Percentiles rank a stretch among this genome's conserved stretches.
These are phyloP conservation scores for Corylus avellana DNA, from an alignment of 306 rosid species.

Conservation along the genomic window DNA sequence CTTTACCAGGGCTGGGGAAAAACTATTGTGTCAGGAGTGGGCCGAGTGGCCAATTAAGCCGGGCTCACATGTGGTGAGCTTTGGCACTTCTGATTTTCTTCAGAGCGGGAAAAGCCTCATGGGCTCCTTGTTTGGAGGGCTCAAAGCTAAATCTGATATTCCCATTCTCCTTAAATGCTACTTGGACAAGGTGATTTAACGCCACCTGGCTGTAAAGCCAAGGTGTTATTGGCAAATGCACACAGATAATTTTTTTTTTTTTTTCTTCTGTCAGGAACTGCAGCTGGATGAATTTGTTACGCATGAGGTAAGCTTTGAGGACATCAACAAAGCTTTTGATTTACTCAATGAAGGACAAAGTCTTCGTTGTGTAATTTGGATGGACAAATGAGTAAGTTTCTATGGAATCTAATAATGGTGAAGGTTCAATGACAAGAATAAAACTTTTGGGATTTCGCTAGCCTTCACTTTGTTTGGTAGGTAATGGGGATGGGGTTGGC, in stretches of 20 bases:
- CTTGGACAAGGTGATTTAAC: constrained; percentile 32
- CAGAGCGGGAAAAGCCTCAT: constrained; percentile 49
- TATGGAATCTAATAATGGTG: constrained; percentile 6
- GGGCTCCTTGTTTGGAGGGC: constrained; percentile 83
- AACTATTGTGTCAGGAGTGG: constrained; percentile 76
- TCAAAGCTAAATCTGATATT: constrained; percentile 70
- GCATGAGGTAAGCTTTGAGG: constrained; percentile 63
- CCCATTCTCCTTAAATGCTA: constrained; percentile 73
- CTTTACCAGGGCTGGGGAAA: constrained; percentile 88
- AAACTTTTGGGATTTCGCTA: neutral
- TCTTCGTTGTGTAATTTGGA: constrained; percentile 75
- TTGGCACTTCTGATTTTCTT: constrained; percentile 51
- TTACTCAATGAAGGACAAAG: constrained; percentile 58
- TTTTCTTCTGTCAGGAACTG: constrained; percentile 51
- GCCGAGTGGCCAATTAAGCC: too few species aligned
- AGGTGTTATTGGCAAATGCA: neutral
- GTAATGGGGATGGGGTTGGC: too few species aligned
- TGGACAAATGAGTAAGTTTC: constrained; percentile 45
- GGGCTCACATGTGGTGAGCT: constrained; percentile 23
- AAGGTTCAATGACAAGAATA: neutral
- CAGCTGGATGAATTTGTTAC: constrained; percentile 76
- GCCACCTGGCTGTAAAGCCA: neutral
- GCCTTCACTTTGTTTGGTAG: neutral
- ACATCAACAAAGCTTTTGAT: constrained; percentile 77
- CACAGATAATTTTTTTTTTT: neutral